A percentile compares a stretch with the other conserved stretches of the same genome.
phyloP scores from a whole-genome alignment of 305 asterid genomes.

The Rubia balearica region DNA sequence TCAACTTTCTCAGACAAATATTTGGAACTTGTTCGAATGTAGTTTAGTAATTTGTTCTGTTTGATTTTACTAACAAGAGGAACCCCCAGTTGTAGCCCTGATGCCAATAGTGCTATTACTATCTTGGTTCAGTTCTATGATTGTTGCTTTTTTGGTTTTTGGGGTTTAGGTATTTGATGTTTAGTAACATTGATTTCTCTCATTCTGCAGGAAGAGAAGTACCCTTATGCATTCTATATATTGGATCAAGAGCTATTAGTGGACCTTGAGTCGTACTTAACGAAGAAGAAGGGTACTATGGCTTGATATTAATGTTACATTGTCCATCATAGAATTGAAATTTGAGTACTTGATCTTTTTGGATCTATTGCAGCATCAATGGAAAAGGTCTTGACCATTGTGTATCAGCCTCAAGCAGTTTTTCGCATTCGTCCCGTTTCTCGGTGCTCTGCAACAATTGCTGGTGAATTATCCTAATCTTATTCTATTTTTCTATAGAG shows the following conservation, averaged over 20 bases:
- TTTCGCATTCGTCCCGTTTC: constrained; percentile 90
- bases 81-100: background rate
- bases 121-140: background rate
- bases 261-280: constrained; percentile 68
- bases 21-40: background rate
- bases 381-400: constrained; percentile 78
- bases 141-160: background rate
- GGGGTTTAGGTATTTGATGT: background rate
- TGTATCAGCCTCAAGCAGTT: constrained; percentile 95
- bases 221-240: constrained; percentile 84
- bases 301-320: background rate
- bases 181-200: background rate
- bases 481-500: background rate
- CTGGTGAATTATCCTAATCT: constrained; percentile 35
- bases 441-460: constrained; percentile 86
- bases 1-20: background rate
- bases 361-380: constrained; percentile 67
- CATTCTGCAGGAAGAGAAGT: constrained; percentile 60
- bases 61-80: background rate
- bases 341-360: background rate
- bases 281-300: constrained; percentile 60
- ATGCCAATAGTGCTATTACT: background rate
- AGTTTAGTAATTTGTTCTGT: background rate
- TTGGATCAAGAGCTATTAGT: constrained; percentile 74
- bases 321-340: background rate